Percentiles rank a stretch among this genome's conserved stretches.
Evolutionary conservation across 495 filamentous ascomycete species (phyloP).

Genomic region (Chaetomium tenue): DNA sequence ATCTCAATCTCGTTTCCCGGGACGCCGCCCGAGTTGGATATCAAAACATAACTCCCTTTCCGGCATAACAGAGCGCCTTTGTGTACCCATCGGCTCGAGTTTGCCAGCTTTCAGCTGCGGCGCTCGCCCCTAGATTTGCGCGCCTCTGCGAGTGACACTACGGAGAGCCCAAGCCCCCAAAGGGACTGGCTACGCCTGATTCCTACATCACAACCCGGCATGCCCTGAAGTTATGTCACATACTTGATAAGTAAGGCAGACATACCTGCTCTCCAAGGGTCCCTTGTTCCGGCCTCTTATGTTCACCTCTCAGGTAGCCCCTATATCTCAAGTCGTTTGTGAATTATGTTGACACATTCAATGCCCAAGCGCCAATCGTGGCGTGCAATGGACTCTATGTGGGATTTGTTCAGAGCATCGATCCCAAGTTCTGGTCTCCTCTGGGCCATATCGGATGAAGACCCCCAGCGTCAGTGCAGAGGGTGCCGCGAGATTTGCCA

Average conservation of each 20-base stretch:
- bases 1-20: background rate
- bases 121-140: too few species aligned
- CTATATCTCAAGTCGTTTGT: background rate
- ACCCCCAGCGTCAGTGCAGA: constrained; percentile 30
- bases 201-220: background rate
- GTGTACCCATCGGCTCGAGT: background rate
- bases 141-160: background rate
- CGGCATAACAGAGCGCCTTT: background rate
- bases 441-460: constrained; percentile 25
- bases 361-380: background rate
- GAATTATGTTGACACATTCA: background rate
- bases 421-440: constrained; percentile 18
- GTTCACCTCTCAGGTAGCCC: background rate
- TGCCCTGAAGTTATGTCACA: background rate
- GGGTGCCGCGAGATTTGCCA: constrained; percentile 31
- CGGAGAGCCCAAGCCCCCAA: constrained; percentile 2
- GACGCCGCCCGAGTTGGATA: background rate
- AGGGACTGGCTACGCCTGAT: background rate
- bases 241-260: background rate
- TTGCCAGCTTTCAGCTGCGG: background rate
- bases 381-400: constrained; percentile 3
- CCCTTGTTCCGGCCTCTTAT: background rate
- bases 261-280: background rate
- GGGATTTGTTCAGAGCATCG: background rate
- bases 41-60: background rate